These are phyloP conservation scores for Trichothecium sympodiale DNA, from an alignment of 2,329 filamentous ascomycete species.

Conservation along the genomic window DNA sequence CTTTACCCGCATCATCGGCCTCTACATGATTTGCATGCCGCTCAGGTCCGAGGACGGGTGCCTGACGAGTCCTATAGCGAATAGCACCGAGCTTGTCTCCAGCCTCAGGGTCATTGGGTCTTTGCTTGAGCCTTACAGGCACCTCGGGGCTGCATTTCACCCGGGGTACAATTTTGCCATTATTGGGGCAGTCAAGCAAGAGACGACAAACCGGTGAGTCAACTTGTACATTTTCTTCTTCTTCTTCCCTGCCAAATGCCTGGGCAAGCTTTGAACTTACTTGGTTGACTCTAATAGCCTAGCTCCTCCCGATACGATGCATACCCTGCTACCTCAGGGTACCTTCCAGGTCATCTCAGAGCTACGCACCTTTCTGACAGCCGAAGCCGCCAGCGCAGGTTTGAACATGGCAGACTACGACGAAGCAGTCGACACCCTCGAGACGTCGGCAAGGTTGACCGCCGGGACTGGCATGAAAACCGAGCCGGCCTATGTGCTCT, in stretches of 20 bases:
- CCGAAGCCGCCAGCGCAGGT: conserved; percentile 10
- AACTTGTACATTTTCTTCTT: conserved; percentile 4
- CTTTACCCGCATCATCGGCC: conserved; percentile 27
- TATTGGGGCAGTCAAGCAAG: too few species aligned
- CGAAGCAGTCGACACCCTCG: conserved; percentile 9
- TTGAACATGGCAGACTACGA: conserved; percentile 8
- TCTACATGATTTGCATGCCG: conserved; percentile 15
- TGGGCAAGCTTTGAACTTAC: too few species aligned
- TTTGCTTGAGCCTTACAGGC: conserved; percentile 8
- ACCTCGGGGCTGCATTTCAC: too few species aligned
- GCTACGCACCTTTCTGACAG: conserved; percentile 11
- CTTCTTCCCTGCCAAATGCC: too few species aligned
- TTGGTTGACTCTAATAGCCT: too few species aligned
- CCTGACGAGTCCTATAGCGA: conserved; percentile 11
- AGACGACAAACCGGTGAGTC: conserved; percentile 4
- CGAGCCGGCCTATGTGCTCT: conserved; percentile 11
- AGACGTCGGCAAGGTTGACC: conserved; percentile 9
- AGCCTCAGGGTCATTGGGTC: conserved; percentile 12
- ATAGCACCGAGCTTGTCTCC: conserved; percentile 10
- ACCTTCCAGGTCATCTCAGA: conserved; percentile 10
- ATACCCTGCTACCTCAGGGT: conserved; percentile 10
- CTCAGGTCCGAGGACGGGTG: conserved; percentile 7
- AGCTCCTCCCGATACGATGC: neutral
- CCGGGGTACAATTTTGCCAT: too few species aligned
- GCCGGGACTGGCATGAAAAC: conserved; percentile 12